phyloP scores from a whole-genome alignment of 2,329 filamentous ascomycete genomes.

The Paraconiothyrium sp. region DNA sequence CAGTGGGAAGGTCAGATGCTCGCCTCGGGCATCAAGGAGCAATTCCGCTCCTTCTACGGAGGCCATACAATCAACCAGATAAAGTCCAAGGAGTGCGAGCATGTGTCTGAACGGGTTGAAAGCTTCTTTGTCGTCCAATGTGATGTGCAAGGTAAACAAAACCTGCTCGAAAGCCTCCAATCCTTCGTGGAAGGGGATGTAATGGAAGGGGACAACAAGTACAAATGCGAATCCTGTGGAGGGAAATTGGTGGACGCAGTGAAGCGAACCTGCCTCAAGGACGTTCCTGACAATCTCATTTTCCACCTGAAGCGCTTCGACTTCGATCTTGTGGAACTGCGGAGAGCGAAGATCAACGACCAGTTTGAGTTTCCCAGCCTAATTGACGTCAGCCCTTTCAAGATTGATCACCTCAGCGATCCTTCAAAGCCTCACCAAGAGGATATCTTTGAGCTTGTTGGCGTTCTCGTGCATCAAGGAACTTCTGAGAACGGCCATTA shows the following conservation, averaged over 20 bases:
- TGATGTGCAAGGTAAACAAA: conserved; percentile 91
- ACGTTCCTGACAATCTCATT: conserved; percentile 92
- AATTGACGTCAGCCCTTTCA: conserved; percentile 91
- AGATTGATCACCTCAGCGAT: conserved; percentile 81
- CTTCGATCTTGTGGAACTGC: conserved; percentile 79
- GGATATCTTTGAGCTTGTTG: conserved; percentile 93
- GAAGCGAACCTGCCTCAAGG: conserved; percentile 89
- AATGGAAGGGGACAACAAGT: conserved; percentile 98
- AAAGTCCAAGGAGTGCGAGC: conserved; percentile 91
- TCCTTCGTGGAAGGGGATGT: conserved; percentile 97
- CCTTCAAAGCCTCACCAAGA: conserved; percentile 64
- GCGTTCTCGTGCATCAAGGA: conserved; percentile 90
- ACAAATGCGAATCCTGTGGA: conserved; percentile 92
- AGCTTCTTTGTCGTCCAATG: conserved; percentile 95
- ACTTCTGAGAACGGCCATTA: conserved; percentile 96
- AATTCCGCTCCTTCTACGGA: conserved; percentile 85
- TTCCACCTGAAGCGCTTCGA: conserved; percentile 93
- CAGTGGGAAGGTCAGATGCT: conserved; percentile 86
- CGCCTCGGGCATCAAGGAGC: conserved; percentile 72
- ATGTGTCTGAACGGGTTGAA: conserved; percentile 90
- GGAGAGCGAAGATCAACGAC: conserved; percentile 94
- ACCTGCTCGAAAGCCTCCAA: conserved; percentile 84
- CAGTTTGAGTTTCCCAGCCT: conserved; percentile 85
- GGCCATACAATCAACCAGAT: conserved; percentile 94
- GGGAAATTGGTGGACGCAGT: conserved; percentile 87